phyloP scores from a whole-genome alignment of 1,284 basidiomycete species.

The Phenoliferia sp. region DNA sequence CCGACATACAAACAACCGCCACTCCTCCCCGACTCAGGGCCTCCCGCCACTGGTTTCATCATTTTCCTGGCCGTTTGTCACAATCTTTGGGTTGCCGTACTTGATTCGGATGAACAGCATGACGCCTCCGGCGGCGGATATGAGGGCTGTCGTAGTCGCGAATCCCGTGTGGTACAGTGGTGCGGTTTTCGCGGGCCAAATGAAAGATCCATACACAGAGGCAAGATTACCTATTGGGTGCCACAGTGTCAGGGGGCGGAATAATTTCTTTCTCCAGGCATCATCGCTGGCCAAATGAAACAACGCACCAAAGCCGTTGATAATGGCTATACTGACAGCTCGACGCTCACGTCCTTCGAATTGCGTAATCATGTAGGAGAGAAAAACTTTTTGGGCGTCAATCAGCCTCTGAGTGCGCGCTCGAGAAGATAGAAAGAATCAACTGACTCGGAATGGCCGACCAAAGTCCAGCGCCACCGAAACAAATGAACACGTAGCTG shows the following conservation, averaged over 20 bases:
- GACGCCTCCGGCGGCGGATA: not conserved
- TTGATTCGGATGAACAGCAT: not conserved
- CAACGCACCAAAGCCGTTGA: not conserved
- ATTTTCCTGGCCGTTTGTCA: too few species aligned
- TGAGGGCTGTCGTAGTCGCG: not conserved
- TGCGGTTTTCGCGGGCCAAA: not conserved
- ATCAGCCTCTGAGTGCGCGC: not conserved
- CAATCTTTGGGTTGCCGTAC: not conserved
- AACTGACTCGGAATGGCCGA: not conserved
- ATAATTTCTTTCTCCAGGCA: too few species aligned
- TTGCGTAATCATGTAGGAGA: not conserved
- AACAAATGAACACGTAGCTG: not conserved
- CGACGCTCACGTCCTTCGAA: not conserved
- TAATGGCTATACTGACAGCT: not conserved
- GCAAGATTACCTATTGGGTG: not conserved
- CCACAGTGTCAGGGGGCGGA: too few species aligned
- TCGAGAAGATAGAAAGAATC: not conserved
- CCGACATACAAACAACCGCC: too few species aligned
- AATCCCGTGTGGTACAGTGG: not conserved
- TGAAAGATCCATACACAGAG: not conserved
- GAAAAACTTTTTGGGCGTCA: not conserved
- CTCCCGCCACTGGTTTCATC: too few species aligned
- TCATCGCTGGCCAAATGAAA: too few species aligned
- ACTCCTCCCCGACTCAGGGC: too few species aligned
- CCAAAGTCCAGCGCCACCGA: not conserved